phyloP scores from a whole-genome alignment of 768 basidiomycete genomes.

The Tubosaeta brunneosetosa region DNA sequence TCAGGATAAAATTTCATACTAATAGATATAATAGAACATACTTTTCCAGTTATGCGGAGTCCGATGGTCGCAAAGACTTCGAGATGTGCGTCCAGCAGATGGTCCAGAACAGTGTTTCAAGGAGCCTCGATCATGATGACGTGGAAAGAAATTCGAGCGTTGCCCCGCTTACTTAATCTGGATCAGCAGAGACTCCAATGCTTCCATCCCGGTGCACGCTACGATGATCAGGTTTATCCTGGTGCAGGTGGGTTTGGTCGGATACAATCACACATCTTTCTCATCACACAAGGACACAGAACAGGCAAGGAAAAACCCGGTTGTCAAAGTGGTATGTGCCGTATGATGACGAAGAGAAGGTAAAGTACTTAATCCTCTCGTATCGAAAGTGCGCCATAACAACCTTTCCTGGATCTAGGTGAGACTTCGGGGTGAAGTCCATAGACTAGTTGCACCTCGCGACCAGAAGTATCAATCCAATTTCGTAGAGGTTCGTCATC shows the following conservation, averaged over 20 bases:
- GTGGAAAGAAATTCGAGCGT: too few relatives aligned
- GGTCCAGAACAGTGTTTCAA: too few relatives aligned
- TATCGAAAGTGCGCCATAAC: background rate
- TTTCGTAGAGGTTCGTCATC: conserved; percentile 85
- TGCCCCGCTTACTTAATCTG: conserved; percentile 12
- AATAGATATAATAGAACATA: too few relatives aligned
- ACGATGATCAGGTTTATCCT: conserved; percentile 96
- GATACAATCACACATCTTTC: conserved; percentile 1
- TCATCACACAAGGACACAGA: conserved; percentile 44
- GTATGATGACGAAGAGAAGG: conserved; percentile 99
- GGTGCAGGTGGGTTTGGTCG: conserved; percentile 64
- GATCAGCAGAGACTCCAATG: background rate
- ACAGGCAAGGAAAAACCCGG: conserved; percentile 96
- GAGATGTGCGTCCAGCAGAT: too few relatives aligned
- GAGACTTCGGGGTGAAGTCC: conserved; percentile 92
- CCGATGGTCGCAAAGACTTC: too few relatives aligned
- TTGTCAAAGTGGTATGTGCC: conserved; percentile 99
- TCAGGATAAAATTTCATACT: too few relatives aligned
- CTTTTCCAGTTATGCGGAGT: too few relatives aligned
- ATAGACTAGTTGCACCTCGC: conserved; percentile 89
- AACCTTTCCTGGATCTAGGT: conserved; percentile 46
- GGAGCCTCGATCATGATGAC: too few relatives aligned
- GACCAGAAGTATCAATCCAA: conserved; percentile 99
- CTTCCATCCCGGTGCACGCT: conserved; percentile 12
- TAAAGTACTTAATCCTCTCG: conserved; percentile 26